Evolutionary conservation across 768 basidiomycete species (phyloP), one percentile per base, ranked within the genome.

Genomic region (Dacryopinax spathularia): DNA sequence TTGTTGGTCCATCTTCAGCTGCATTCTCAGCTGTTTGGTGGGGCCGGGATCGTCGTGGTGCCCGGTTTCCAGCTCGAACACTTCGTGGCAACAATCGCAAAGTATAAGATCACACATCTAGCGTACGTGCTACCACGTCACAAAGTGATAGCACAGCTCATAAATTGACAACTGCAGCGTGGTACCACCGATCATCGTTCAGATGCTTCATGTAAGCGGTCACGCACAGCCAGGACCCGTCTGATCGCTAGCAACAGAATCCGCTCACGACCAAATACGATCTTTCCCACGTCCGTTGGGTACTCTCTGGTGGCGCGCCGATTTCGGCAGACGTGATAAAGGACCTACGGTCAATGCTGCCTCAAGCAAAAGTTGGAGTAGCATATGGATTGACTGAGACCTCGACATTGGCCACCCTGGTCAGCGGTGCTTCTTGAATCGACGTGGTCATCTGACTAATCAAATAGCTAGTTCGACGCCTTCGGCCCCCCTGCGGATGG

Each of bases 31-130:
- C 65, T 87, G 34, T 86, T 82, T 68, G 74, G 75, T 41, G 81
- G 78, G 60, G 84, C 85, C 70, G 63, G 81, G 72, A 66, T 20
- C 29, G 84, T 87, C 9, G 75, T 86, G 10, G 72, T 86, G 13
- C 79, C 82, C 5, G 85, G 80, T 66, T 87, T 87, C 70, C 82
- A 77, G 65, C 84, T 84, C 60, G 74, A 76, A 27, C 78, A 77
- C 20, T 83, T 85, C 76, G 76, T 88, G 25, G 75, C 79, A 41
- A 85, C 82, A 72, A 82, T 87, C 34, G 75, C 78, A 29, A 78
- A 77, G n/a, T 78, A 87, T 72, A 77, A 75, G 34, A 82, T 87
- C 65, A 78, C 76, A 2, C 80, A 85, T 65, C 73, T 84, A n/a
- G 71, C 78, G 83, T 85, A 68, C 65, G 76, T 70, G 6, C n/a